Evolutionary conservation across 1,284 basidiomycete genomes (phyloP), one percentile per base, ranked within the genome.

Genomic region (Microstroma glucosiphilum): DNA sequence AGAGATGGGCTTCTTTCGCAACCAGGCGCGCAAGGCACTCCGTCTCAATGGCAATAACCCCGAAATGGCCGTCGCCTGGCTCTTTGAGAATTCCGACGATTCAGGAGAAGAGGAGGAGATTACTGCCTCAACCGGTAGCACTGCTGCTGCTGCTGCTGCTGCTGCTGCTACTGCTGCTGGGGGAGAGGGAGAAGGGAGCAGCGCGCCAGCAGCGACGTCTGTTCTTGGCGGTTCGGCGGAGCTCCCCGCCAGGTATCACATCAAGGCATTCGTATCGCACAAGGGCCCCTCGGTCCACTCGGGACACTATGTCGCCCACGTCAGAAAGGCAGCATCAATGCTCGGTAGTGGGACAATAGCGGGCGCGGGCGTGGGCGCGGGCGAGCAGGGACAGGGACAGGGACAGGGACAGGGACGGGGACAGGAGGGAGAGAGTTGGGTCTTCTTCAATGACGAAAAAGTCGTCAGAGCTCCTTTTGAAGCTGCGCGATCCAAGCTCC

Each of bases 241-340:
- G 1, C 82, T 92, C 0, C 93, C 93, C 0, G 91, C 88, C 0
- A 81, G 80, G 17, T 97, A 92, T 82, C 82, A 82, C 46, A 84
- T 96, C 40, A 91, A 92, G 79, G 90, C 89, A 9, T 97, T 97
- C 82, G 87, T 98, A 73, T 96, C 92, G 61, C 94, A 98, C 83
- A 97, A 96, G 74, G 94, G 93, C 0, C 91, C 0, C 92, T 21
- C 92, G 94, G 41, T 69, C 49, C 49, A 66, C 62, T 26, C 64
- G 58, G 17, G 64, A 62, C 56, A 63, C 49, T 63, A 63, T 26
- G 61, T 63, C 17, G 61, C 61, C 30, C 61, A 63, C 60, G 26
- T 63, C 15, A 23, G 51, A 6, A 17, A 21, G n/a, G 8, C 51
- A 26, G 51, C n/a, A 17, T 54, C 51, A 2, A 21, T 54, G 6